These are phyloP conservation scores for Peronosclerospora sorghi DNA, from an alignment of 352 stramenopile genomes.

Conservation along the genomic window DNA sequence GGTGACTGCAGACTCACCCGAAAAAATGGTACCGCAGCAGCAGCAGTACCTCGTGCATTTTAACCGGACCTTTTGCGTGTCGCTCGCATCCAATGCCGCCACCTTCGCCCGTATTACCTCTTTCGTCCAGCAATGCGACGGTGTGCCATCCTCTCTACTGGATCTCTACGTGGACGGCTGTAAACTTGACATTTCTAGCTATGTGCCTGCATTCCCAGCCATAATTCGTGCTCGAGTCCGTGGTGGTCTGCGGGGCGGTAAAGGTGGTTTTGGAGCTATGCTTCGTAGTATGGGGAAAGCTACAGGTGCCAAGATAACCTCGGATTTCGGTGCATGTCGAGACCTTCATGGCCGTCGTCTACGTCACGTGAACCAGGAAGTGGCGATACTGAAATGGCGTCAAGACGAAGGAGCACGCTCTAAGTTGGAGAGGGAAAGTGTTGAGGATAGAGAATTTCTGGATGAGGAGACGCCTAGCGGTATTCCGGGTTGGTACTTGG, in stretches of 20 bases:
- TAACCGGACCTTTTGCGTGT: constrained; percentile 61
- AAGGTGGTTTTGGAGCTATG: constrained; percentile 82
- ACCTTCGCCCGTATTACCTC: constrained; percentile 29
- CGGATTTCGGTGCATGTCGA: constrained; percentile 68
- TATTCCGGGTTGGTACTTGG: constrained; percentile 76
- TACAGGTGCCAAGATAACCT: constrained; percentile 53
- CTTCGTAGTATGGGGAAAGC: constrained; percentile 71
- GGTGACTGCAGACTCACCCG: too few species aligned
- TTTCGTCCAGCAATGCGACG: constrained; percentile 31
- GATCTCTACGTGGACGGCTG: constrained; percentile 53
- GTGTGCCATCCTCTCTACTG: constrained; percentile 33
- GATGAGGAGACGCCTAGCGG: constrained; percentile 77
- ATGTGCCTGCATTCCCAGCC: constrained; percentile 35
- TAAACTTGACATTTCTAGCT: constrained; percentile 18
- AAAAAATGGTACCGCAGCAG: constrained; percentile 28
- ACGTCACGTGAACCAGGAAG: constrained; percentile 82
- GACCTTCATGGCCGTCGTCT: constrained; percentile 69
- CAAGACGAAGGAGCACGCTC: constrained; percentile 42
- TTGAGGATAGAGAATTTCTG: constrained; percentile 54
- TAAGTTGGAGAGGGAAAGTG: constrained; percentile 30
- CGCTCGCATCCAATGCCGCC: constrained; percentile 28
- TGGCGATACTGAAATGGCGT: constrained; percentile 74
- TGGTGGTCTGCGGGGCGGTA: constrained; percentile 60
- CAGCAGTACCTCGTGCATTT: constrained; percentile 78
- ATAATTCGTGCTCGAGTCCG: constrained; percentile 54